Evolutionary conservation across 257 asterid species (phyloP).

Genomic region (Solanum lycopersicoides): DNA sequence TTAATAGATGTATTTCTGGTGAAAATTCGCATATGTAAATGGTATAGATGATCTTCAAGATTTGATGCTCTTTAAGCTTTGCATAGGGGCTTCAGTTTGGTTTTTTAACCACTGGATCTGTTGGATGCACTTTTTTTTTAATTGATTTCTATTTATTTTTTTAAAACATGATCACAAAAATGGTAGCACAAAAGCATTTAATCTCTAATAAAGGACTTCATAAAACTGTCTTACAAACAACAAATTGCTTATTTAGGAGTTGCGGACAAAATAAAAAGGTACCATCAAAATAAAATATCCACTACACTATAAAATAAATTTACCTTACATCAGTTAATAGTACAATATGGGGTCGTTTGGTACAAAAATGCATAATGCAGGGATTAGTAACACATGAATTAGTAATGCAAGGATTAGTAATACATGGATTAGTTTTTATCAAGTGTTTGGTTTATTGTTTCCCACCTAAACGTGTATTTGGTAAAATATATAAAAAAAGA

Average conservation of each 20-base stretch:
- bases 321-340: background rate
- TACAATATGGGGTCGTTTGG: background rate
- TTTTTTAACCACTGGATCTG: background rate
- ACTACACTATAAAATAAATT: background rate
- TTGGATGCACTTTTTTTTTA: background rate
- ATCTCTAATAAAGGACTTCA: background rate
- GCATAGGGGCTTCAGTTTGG: background rate
- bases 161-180: background rate
- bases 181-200: background rate
- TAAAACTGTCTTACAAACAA: background rate
- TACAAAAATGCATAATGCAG: too few relatives aligned
- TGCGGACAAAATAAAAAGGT: background rate
- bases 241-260: background rate
- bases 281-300: background rate
- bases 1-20: background rate
- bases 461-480: too few relatives aligned
- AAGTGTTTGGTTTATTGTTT: too few relatives aligned
- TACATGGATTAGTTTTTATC: too few relatives aligned
- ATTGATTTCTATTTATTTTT: background rate
- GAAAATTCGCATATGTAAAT: background rate
- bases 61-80: background rate
- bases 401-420: too few relatives aligned
- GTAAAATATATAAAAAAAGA: too few relatives aligned
- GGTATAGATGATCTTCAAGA: background rate
- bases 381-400: too few relatives aligned